Conservation (phyloP, 192 early-diverging fungal species). For the Gigaspora rosea region DNA sequence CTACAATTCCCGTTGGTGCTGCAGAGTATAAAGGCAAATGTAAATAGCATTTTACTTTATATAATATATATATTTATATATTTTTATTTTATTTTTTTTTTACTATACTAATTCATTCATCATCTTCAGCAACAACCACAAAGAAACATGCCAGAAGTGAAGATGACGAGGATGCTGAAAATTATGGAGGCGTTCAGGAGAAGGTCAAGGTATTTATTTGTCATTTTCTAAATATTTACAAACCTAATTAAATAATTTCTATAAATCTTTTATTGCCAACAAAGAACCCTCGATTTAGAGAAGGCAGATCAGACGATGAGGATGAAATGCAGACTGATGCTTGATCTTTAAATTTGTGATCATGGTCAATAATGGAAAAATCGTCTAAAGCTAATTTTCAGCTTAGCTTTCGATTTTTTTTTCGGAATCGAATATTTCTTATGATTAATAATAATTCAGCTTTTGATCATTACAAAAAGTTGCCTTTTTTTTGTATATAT, state of each 20-base stretch:
- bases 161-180: neutral
- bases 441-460: no score
- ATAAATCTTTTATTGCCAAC: neutral
- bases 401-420: no score
- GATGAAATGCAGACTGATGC: conserved; percentile 39
- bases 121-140: neutral
- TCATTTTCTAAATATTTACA: neutral
- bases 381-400: no score
- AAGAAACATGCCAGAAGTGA: neutral
- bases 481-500: no score
- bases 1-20: conserved; percentile 57
- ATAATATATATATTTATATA: neutral
- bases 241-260: neutral
- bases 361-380: no score
- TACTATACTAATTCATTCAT: neutral
- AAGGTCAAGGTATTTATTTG: neutral
- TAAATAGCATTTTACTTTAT: neutral
- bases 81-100: neutral
- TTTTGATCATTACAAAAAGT: no score
- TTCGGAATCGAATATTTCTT: no score
- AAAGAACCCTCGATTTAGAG: conserved; percentile 46
- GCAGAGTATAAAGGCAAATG: conserved; percentile 37
- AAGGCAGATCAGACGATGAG: conserved; percentile 44
- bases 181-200: neutral
- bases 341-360: no score